Evolutionary conservation across 2,329 filamentous ascomycete species (phyloP).

Genomic region (Colletotrichum sidae): DNA sequence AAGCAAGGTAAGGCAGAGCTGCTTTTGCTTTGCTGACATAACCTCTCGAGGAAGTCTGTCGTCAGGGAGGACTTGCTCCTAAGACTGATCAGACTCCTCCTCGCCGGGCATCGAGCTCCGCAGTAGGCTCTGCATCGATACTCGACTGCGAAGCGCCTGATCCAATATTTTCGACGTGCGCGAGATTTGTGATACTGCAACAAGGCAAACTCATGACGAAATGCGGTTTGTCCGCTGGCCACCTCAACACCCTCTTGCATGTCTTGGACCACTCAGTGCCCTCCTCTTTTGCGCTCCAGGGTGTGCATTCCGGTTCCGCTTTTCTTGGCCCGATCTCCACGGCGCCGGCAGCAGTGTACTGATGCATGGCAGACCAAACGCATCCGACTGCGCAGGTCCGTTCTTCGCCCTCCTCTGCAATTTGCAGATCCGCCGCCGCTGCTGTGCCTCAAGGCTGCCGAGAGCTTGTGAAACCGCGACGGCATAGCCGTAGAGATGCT

Average conservation of each 20-base stretch:
- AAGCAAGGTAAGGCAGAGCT: no score
- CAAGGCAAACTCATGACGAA: constrained; percentile 29
- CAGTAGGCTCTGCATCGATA: constrained; percentile 13
- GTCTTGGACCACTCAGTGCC: constrained; percentile 14
- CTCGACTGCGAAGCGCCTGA: neutral
- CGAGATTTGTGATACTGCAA: constrained; percentile 20
- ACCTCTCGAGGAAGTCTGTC: no score
- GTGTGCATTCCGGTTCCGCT: constrained; percentile 20
- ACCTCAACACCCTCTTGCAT: neutral
- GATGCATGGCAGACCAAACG: neutral
- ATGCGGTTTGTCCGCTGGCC: constrained; percentile 31
- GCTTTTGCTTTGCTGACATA: no score
- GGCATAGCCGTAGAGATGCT: neutral
- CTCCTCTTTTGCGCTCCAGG: constrained; percentile 14
- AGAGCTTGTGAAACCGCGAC: neutral
- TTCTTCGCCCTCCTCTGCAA: constrained; percentile 23
- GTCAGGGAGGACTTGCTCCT: no score
- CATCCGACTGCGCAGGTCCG: constrained; percentile 33
- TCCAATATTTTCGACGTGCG: neutral
- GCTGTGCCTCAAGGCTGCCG: constrained; percentile 13
- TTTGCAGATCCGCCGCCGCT: constrained; percentile 30
- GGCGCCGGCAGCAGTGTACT: constrained; percentile 26
- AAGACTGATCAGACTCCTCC: neutral
- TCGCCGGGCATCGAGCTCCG: constrained; percentile 20
- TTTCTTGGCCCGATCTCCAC: constrained; percentile 27